Evolutionary conservation across 2,329 filamentous ascomycete species (phyloP).

Genomic region (Lasiodiplodia hormozganensis): DNA sequence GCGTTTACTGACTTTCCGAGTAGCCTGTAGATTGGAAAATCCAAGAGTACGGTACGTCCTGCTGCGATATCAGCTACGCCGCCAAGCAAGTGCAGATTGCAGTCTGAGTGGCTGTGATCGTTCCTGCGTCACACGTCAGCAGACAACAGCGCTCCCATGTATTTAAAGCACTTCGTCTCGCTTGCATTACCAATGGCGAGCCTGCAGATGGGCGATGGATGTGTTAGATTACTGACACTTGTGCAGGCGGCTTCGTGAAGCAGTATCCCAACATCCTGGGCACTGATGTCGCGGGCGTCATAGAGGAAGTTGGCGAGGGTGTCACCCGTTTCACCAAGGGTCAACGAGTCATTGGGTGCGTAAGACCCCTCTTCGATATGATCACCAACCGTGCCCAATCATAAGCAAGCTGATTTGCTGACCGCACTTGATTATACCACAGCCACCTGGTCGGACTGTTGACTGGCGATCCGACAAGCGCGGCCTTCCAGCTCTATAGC

Average conservation of each 20-base stretch:
- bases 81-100: too few relatives aligned
- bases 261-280: slow-evolving; percentile 46
- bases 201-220: background rate
- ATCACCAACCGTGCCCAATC: background rate
- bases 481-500: slow-evolving; percentile 47
- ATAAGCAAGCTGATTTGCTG: background rate
- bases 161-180: background rate
- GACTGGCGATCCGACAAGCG: slow-evolving; percentile 36
- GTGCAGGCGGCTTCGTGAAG: background rate
- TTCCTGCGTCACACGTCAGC: slow-evolving; percentile 20
- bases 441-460: slow-evolving; percentile 33
- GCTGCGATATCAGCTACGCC: background rate
- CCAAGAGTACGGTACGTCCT: slow-evolving; percentile 5
- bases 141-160: background rate
- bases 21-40: slow-evolving; percentile 25
- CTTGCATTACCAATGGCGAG: background rate
- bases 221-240: background rate
- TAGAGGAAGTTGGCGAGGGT: slow-evolving; percentile 42
- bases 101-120: background rate
- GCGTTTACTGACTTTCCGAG: background rate
- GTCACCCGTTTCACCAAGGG: slow-evolving; percentile 24
- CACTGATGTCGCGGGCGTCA: slow-evolving; percentile 47
- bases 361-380: background rate
- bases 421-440: background rate
- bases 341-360: slow-evolving; percentile 27